Percentiles rank a stretch among this genome's conserved stretches.
These are phyloP conservation scores for Nigrospora osmanthi DNA, from an alignment of 2,329 filamentous ascomycete genomes.

Conservation along the genomic window DNA sequence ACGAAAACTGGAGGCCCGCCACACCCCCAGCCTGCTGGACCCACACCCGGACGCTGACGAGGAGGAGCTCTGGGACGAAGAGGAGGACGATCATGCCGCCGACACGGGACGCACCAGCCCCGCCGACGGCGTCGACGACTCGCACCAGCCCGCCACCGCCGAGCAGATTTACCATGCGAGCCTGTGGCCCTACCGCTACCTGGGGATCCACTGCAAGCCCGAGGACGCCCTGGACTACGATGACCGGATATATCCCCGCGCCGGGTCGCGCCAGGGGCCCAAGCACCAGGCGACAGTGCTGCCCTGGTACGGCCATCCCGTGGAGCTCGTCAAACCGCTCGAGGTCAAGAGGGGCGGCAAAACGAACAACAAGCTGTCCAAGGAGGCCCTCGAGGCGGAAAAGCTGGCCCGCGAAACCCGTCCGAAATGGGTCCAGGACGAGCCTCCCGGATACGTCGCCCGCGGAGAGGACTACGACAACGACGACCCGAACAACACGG, in stretches of 20 bases:
- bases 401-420: slow-evolving; percentile 71
- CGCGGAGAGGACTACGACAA: slow-evolving; percentile 72
- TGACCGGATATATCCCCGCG: slow-evolving; percentile 92
- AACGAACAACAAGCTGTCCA: slow-evolving; percentile 69
- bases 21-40: slow-evolving; percentile 70
- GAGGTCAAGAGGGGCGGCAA: slow-evolving; percentile 80
- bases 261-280: slow-evolving; percentile 84
- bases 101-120: slow-evolving; percentile 59
- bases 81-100: slow-evolving; percentile 58
- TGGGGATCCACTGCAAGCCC: slow-evolving; percentile 90
- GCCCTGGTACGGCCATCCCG: slow-evolving; percentile 77
- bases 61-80: slow-evolving; percentile 56
- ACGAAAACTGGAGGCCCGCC: slow-evolving; percentile 79
- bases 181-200: slow-evolving; percentile 92
- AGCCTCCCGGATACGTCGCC: slow-evolving; percentile 75
- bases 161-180: slow-evolving; percentile 90
- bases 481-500: slow-evolving; percentile 67
- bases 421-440: slow-evolving; percentile 90
- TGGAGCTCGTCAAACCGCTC: slow-evolving; percentile 83
- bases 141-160: slow-evolving; percentile 56
- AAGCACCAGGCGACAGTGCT: slow-evolving; percentile 83
- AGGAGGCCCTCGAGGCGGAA: slow-evolving; percentile 78
- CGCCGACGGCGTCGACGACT: slow-evolving; percentile 47
- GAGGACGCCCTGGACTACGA: slow-evolving; percentile 96
- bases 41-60: slow-evolving; percentile 59